Percentiles rank a stretch among this genome's conserved stretches.
Conservation (phyloP, 1,284 basidiomycete species). For the Peniophora sp. region DNA sequence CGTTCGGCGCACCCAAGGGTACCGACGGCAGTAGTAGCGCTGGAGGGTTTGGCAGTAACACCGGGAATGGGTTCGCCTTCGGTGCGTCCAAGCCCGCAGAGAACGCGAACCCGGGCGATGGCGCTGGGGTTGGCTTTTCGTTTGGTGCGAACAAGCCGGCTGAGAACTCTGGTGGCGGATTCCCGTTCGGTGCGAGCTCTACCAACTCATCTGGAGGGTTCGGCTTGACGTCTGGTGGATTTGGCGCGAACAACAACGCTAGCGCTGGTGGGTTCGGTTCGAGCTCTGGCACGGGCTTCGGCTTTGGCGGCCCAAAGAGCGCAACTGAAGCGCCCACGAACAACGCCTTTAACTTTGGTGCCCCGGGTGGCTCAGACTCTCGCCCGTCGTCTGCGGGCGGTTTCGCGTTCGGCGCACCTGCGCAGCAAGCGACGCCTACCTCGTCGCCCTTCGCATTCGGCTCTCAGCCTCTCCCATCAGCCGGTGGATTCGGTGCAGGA, state of each 20-base stretch:
- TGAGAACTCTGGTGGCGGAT: not conserved
- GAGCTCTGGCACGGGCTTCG: too few relatives aligned
- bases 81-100: not conserved
- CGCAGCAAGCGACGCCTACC: slow-evolving; percentile 20
- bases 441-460: slow-evolving; percentile 42
- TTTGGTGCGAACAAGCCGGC: slow-evolving; percentile 9
- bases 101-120: slow-evolving; percentile 2
- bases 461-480: slow-evolving; percentile 20
- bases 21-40: slow-evolving; percentile 9
- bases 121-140: slow-evolving; percentile 21
- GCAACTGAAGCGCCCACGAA: too few relatives aligned
- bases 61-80: slow-evolving; percentile 1
- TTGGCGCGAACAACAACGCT: too few relatives aligned
- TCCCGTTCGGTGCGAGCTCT: slow-evolving; percentile 6
- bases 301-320: too few relatives aligned
- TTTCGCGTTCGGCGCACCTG: slow-evolving; percentile 23
- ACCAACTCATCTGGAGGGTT: slow-evolving; percentile 2
- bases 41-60: slow-evolving; percentile 27
- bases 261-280: too few relatives aligned
- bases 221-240: not conserved
- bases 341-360: not conserved
- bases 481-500: slow-evolving; percentile 33
- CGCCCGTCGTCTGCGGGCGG: slow-evolving; percentile 13
- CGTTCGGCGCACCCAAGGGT: not conserved
- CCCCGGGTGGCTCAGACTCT: not conserved